Evolutionary conservation across 2,329 filamentous ascomycete genomes (phyloP).

Genomic region (Trichoderma asperellum): DNA sequence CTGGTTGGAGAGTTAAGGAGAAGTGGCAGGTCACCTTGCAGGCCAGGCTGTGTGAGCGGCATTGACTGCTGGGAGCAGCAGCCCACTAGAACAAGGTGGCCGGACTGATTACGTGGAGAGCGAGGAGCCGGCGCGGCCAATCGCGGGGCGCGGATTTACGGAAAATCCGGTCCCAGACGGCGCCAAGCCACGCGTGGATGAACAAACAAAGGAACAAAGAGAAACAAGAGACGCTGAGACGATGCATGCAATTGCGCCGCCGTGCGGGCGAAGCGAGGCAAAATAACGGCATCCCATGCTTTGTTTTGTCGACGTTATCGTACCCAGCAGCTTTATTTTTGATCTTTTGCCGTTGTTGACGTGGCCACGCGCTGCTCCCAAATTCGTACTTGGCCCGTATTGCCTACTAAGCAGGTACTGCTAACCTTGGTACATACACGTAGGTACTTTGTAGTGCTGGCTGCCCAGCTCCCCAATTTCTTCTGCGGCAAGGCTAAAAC

Average conservation of each 20-base stretch:
- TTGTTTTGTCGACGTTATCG: background rate
- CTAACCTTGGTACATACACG: background rate
- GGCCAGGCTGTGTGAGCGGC: slow-evolving; percentile 40
- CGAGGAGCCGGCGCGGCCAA: slow-evolving; percentile 29
- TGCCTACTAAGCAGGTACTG: background rate
- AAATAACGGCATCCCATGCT: fast-evolving
- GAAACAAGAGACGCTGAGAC: background rate
- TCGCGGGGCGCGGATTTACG: slow-evolving; percentile 28
- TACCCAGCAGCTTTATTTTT: background rate
- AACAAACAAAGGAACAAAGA: background rate
- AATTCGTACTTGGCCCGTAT: background rate
- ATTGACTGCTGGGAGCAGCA: slow-evolving; percentile 21
- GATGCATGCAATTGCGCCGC: slow-evolving; percentile 9
- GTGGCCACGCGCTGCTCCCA: too few relatives aligned
- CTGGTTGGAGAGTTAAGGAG: slow-evolving; percentile 32
- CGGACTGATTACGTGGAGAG: slow-evolving; percentile 29
- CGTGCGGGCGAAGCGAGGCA: background rate
- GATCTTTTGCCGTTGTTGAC: background rate
- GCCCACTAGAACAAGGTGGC: slow-evolving; percentile 24
- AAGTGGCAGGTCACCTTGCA: slow-evolving; percentile 36
- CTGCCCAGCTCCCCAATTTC: slow-evolving; percentile 10
- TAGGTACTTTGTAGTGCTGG: background rate
- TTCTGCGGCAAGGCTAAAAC: background rate
- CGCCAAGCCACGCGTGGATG: slow-evolving; percentile 27
- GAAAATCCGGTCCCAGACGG: slow-evolving; percentile 32